These are phyloP conservation scores for Tylopilus rubrobrunneus DNA, from an alignment of 768 basidiomycete species.

Conservation along the genomic window DNA sequence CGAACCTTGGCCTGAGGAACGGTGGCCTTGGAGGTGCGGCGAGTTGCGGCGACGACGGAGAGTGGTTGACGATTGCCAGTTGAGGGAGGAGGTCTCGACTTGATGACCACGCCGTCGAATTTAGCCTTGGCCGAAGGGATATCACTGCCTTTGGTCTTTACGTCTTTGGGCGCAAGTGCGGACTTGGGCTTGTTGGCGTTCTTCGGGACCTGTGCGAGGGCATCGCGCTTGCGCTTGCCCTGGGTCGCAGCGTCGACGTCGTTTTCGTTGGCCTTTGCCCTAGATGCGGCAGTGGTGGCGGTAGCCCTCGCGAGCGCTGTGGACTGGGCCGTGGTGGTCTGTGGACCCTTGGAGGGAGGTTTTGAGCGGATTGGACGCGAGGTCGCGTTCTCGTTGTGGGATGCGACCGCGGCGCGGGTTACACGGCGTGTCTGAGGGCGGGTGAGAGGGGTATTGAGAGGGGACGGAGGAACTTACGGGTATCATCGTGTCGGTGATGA, in stretches of 20 bases:
- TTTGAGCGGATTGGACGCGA: conserved; percentile 62
- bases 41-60: conserved; percentile 46
- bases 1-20: conserved; percentile 18
- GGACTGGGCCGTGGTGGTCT: conserved; percentile 35
- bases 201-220: conserved; percentile 66
- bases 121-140: conserved; percentile 42
- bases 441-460: background rate
- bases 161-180: conserved; percentile 30
- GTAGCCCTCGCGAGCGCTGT: conserved; percentile 39
- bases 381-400: conserved; percentile 66
- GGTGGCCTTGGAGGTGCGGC: conserved; percentile 35
- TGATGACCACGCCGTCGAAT: conserved; percentile 62
- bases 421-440: conserved; percentile 58
- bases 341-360: conserved; percentile 39
- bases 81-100: conserved; percentile 37
- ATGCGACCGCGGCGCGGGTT: conserved; percentile 50
- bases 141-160: conserved; percentile 56
- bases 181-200: conserved; percentile 40
- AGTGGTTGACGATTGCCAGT: conserved; percentile 47
- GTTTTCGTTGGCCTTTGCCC: conserved; percentile 34
- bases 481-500: conserved; percentile 35
- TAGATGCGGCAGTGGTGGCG: conserved; percentile 38
- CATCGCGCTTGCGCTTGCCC: conserved; percentile 74
- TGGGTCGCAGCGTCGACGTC: conserved; percentile 46
- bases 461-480: conserved; percentile 34